Percentiles rank a stretch among this genome's conserved stretches.
Conservation (phyloP, 805 yeast genomes). For the Starmerella asiatica region DNA sequence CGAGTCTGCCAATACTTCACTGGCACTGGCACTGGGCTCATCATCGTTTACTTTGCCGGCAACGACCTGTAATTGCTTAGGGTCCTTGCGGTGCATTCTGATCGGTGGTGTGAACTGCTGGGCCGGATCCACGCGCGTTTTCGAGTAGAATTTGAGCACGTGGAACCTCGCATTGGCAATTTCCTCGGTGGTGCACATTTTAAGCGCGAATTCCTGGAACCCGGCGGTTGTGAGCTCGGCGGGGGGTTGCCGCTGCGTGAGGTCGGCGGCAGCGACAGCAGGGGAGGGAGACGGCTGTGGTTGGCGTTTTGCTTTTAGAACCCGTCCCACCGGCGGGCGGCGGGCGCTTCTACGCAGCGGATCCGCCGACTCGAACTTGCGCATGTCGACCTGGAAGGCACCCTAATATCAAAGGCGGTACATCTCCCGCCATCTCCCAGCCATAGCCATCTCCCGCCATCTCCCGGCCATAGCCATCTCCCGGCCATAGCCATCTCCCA, state of each 20-base stretch:
- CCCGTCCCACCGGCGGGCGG: constrained; percentile 15
- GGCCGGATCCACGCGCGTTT: constrained; percentile 56
- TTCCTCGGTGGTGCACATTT: constrained; percentile 61
- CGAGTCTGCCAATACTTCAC: neutral
- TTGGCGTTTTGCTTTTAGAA: constrained; percentile 6
- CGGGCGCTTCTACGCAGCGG: constrained; percentile 18
- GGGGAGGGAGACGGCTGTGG: constrained; percentile 4
- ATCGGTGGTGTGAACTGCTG: constrained; percentile 68
- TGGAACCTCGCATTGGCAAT: constrained; percentile 63
- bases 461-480: too few species aligned
- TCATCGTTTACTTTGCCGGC: constrained; percentile 26
- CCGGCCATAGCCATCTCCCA: too few species aligned
- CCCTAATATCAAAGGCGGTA: too few species aligned
- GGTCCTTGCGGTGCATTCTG: constrained; percentile 84
- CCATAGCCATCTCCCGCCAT: too few species aligned
- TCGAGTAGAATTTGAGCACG: constrained; percentile 65
- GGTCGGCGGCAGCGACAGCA: constrained; percentile 11
- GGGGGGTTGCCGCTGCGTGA: constrained; percentile 10
- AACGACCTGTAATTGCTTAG: constrained; percentile 78
- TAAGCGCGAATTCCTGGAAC: constrained; percentile 41
- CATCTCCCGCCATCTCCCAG: too few species aligned
- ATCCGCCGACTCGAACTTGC: constrained; percentile 20
- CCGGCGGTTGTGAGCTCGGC: constrained; percentile 5
- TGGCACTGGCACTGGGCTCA: constrained; percentile 18
- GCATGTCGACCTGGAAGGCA: neutral